These are phyloP conservation scores for Wickerhamomyces rabaulensis DNA, from an alignment of 805 yeast genomes.

Conservation along the genomic window DNA sequence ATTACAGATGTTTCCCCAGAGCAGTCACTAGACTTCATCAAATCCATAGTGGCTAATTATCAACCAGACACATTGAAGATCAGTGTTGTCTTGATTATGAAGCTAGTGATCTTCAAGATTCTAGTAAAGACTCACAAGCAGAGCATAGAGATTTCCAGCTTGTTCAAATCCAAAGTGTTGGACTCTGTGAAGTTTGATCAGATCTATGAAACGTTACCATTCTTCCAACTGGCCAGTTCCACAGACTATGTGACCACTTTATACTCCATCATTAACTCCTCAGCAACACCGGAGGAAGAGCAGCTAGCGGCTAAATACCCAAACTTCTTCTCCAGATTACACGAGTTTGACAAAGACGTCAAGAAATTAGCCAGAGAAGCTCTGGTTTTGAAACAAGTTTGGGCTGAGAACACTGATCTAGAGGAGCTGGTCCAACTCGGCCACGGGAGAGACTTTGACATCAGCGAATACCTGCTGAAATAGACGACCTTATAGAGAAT, in stretches of 20 bases:
- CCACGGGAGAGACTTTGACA: neutral
- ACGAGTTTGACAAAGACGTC: slow-evolving; percentile 7
- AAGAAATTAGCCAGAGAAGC: slow-evolving; percentile 10
- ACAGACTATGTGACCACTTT: slow-evolving; percentile 3
- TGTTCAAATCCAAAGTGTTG: slow-evolving; percentile 1
- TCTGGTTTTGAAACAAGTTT: neutral
- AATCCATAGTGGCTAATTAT: slow-evolving; percentile 6
- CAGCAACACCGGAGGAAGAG: slow-evolving; percentile 10
- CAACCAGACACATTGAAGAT: slow-evolving; percentile 3
- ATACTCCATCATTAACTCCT: slow-evolving; percentile 4
- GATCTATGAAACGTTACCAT: slow-evolving; percentile 12
- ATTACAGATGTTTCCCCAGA: slow-evolving; percentile 14
- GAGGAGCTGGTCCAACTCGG: neutral
- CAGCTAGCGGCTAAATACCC: slow-evolving; percentile 13
- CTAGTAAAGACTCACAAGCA: slow-evolving; percentile 18
- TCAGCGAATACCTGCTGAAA: neutral
- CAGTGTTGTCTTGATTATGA: slow-evolving; percentile 9
- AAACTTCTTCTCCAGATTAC: slow-evolving; percentile 15
- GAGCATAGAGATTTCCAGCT: slow-evolving; percentile 4
- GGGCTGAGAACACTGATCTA: neutral
- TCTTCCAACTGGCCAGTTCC: slow-evolving; percentile 8
- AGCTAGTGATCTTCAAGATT: slow-evolving; percentile 12
- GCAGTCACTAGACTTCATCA: slow-evolving; percentile 2
- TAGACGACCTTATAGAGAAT: neutral
- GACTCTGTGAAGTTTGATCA: slow-evolving; percentile 6